These are phyloP conservation scores for Geotrichum phurueaensis DNA, from an alignment of 1,139 yeast genomes.

Conservation along the genomic window DNA sequence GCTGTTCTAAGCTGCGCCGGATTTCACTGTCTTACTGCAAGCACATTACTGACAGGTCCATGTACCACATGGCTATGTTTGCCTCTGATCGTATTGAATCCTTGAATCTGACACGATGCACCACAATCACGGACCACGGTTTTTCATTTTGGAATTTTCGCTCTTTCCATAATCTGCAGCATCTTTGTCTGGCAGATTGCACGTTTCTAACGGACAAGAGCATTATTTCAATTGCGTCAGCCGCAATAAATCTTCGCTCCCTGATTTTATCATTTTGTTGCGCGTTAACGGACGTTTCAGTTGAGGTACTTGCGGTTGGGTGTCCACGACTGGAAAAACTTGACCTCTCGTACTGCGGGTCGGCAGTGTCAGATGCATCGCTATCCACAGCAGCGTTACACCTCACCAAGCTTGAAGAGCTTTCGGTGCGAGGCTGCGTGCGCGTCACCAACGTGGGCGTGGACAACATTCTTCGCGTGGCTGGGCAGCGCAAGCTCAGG, in stretches of 20 bases:
- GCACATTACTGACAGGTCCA: constrained; percentile 60
- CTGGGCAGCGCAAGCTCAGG: constrained; percentile 45
- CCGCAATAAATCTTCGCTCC: constrained; percentile 51
- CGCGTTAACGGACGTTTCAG: constrained; percentile 61
- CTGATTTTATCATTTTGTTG: constrained; percentile 69
- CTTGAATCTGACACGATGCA: constrained; percentile 65
- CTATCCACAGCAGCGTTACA: constrained; percentile 57
- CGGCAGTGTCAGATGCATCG: constrained; percentile 71
- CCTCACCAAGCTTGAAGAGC: constrained; percentile 42
- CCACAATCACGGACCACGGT: constrained; percentile 70
- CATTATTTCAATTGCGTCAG: constrained; percentile 54
- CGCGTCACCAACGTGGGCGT: constrained; percentile 72
- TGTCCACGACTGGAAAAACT: constrained; percentile 51
- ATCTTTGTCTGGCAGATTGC: constrained; percentile 59
- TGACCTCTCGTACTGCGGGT: constrained; percentile 68
- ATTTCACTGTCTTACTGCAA: constrained; percentile 69
- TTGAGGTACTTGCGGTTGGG: constrained; percentile 60
- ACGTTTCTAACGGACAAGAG: constrained; percentile 65
- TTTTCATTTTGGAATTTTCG: constrained; percentile 57
- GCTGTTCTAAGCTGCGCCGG: constrained; percentile 52
- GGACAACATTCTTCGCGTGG: constrained; percentile 51
- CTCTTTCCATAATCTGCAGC: constrained; percentile 48
- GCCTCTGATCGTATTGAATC: constrained; percentile 51
- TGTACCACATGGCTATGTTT: constrained; percentile 57
- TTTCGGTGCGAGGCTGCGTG: constrained; percentile 61